Conservation (phyloP, 169 alveolate genomes). For the Cryptosporidium ubiquitum region DNA sequence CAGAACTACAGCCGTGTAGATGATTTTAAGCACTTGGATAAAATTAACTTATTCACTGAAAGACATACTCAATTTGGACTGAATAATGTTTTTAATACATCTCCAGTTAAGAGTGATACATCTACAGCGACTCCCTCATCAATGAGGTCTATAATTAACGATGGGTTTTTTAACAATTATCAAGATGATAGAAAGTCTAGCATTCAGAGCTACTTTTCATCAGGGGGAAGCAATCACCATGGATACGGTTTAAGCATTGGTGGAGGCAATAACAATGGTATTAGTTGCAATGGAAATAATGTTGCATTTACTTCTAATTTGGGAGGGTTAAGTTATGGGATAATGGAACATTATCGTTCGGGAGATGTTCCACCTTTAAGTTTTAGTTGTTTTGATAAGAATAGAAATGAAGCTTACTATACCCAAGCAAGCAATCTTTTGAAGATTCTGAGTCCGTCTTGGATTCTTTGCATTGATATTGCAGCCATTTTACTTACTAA, state of each 20-base stretch:
- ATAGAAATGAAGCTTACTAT: slow-evolving; percentile 39
- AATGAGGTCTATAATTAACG: slow-evolving; percentile 15
- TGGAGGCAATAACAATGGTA: neutral
- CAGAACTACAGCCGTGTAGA: neutral
- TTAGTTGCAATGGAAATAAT: neutral
- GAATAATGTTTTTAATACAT: slow-evolving; percentile 23
- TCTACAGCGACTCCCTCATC: slow-evolving; percentile 64
- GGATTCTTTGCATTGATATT: slow-evolving; percentile 68
- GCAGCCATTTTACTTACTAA: slow-evolving; percentile 65
- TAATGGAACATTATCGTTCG: slow-evolving; percentile 30
- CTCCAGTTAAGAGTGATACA: slow-evolving; percentile 63
- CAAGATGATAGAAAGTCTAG: neutral
- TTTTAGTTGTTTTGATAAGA: slow-evolving; percentile 28
- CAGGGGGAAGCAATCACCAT: neutral
- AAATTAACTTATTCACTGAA: neutral
- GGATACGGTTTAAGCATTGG: neutral
- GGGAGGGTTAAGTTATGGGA: neutral
- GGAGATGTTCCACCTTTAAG: slow-evolving; percentile 64
- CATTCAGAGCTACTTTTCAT: slow-evolving; percentile 17
- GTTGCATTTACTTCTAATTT: neutral
- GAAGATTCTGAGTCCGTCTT: slow-evolving; percentile 59
- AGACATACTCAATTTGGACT: neutral
- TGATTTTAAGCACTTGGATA: slow-evolving; percentile 1
- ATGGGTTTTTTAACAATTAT: neutral
- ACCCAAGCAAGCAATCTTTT: slow-evolving; percentile 32